These are phyloP conservation scores for Ramularia endophylla DNA, from an alignment of 2,329 filamentous ascomycete genomes.

Conservation along the genomic window DNA sequence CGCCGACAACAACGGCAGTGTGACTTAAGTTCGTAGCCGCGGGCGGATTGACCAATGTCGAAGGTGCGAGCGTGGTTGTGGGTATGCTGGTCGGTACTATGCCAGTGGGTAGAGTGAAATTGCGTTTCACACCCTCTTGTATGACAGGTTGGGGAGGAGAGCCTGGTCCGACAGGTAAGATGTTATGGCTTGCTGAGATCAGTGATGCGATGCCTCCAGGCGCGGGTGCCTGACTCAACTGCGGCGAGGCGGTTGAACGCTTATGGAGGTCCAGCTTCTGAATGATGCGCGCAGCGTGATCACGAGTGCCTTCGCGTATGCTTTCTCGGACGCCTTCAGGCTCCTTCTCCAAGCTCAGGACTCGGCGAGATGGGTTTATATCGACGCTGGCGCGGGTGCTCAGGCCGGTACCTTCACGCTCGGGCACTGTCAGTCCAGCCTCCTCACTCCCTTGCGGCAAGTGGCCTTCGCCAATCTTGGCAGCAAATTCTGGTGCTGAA, in stretches of 20 bases:
- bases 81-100: neutral
- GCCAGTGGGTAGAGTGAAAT: slow-evolving; percentile 37
- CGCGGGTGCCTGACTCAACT: slow-evolving; percentile 21
- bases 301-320: slow-evolving; percentile 69
- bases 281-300: slow-evolving; percentile 83
- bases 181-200: slow-evolving; percentile 76
- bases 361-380: slow-evolving; percentile 43
- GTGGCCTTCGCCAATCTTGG: slow-evolving; percentile 66
- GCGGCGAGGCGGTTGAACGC: slow-evolving; percentile 55
- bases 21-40: slow-evolving; percentile 81
- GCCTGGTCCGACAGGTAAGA: slow-evolving; percentile 60
- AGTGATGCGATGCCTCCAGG: slow-evolving; percentile 72
- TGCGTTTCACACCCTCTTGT: slow-evolving; percentile 17
- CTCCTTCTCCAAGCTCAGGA: slow-evolving; percentile 45
- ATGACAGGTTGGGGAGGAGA: slow-evolving; percentile 30
- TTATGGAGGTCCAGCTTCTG: slow-evolving; percentile 87
- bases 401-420: slow-evolving; percentile 30
- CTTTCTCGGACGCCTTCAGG: slow-evolving; percentile 12
- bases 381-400: slow-evolving; percentile 66
- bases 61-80: slow-evolving; percentile 66
- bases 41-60: slow-evolving; percentile 76
- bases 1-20: slow-evolving; percentile 72
- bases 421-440: slow-evolving; percentile 59
- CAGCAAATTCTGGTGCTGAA: slow-evolving; percentile 83
- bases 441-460: slow-evolving; percentile 51